Evolutionary conservation across 1,284 basidiomycete species (phyloP).

Genomic region (Fistulina hepatica): DNA sequence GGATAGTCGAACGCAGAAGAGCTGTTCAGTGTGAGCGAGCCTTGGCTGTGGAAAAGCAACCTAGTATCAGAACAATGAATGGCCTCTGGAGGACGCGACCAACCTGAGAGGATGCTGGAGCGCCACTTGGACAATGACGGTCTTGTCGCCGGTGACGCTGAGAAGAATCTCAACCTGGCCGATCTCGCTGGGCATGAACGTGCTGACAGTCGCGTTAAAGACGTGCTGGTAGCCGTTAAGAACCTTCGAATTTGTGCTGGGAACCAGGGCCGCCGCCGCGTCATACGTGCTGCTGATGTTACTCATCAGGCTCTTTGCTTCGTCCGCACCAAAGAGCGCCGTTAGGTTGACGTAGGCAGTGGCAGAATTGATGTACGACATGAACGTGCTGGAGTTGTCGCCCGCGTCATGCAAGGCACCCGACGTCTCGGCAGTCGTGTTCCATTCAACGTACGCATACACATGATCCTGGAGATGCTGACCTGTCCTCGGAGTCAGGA

Average conservation of each 20-base stretch:
- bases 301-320: slow-evolving; percentile 11
- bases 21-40: slow-evolving; percentile 3
- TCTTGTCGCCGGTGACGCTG: slow-evolving; percentile 37
- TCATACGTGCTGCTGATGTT: not conserved
- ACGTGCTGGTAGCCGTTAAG: slow-evolving; percentile 53
- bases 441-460: slow-evolving; percentile 1
- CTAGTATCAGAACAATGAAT: not conserved
- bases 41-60: not conserved
- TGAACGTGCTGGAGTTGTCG: slow-evolving; percentile 24
- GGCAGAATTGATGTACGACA: slow-evolving; percentile 51
- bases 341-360: slow-evolving; percentile 45
- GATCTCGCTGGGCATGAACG: slow-evolving; percentile 30
- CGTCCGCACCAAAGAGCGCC: slow-evolving; percentile 31
- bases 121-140: slow-evolving; percentile 50
- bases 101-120: slow-evolving; percentile 55
- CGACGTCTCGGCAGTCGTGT: slow-evolving; percentile 15
- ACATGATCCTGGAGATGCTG: slow-evolving; percentile 57
- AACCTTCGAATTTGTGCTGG: slow-evolving; percentile 37
- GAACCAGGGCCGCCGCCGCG: slow-evolving; percentile 27
- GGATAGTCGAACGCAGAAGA: slow-evolving; percentile 7
- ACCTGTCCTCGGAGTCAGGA: too few relatives aligned
- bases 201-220: slow-evolving; percentile 37
- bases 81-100: slow-evolving; percentile 3
- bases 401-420: slow-evolving; percentile 7
- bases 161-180: slow-evolving; percentile 55